phyloP scores from a whole-genome alignment of 2,329 filamentous ascomycete genomes.

The Xylariaceae sp. region DNA sequence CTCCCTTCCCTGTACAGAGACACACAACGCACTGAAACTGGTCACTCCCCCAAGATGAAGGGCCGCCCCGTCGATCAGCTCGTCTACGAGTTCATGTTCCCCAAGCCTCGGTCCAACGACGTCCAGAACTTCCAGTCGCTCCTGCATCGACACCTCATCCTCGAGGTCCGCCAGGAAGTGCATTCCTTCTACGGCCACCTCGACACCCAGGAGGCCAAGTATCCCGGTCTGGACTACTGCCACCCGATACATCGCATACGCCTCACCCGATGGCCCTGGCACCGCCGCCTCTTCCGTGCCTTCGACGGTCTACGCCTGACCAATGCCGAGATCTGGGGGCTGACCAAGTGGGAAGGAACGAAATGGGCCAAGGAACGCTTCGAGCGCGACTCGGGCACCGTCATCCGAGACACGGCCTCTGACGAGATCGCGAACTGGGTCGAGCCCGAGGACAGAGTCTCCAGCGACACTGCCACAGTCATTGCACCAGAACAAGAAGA shows the following conservation, averaged over 20 bases:
- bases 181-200: conserved; percentile 76
- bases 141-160: conserved; percentile 68
- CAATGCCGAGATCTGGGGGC: conserved; percentile 62
- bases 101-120: conserved; percentile 63
- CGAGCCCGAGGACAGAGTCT: conserved; percentile 40
- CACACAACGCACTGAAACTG: background rate
- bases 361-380: conserved; percentile 80
- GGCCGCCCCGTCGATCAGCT: conserved; percentile 67
- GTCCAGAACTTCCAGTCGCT: conserved; percentile 69
- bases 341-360: conserved; percentile 82
- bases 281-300: conserved; percentile 71
- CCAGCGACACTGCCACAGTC: conserved; percentile 21
- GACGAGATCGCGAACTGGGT: conserved; percentile 66
- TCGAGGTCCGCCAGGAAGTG: conserved; percentile 76
- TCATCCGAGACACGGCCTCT: conserved; percentile 68
- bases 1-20: too few relatives aligned
- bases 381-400: conserved; percentile 69
- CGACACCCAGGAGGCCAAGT: conserved; percentile 76
- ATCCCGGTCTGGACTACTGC: conserved; percentile 77
- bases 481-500: conserved; percentile 37
- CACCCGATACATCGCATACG: conserved; percentile 71
- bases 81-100: conserved; percentile 73
- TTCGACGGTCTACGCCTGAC: conserved; percentile 71
- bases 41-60: conserved; percentile 56
- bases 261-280: conserved; percentile 74